Evolutionary conservation across 495 filamentous ascomycete genomes (phyloP), one percentile per base, ranked within the genome.

Genomic region (Diplogelasinospora grovesii): DNA sequence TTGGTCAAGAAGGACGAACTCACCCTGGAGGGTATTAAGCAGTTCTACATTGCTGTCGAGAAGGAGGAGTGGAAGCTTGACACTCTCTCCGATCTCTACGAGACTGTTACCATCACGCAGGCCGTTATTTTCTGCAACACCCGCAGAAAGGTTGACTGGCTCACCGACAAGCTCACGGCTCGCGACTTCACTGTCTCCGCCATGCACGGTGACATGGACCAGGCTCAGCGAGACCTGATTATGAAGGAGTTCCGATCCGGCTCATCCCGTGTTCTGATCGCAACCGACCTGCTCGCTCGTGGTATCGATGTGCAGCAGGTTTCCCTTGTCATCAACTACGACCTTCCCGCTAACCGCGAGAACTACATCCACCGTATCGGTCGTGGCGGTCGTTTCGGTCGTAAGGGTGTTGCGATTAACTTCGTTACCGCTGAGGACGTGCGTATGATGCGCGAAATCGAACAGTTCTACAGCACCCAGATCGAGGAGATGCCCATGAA

Each of bases 401-500:
- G 92, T 34, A 99, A 99, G 73, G 92, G 92, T 74, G 92, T 99
- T 51, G 92, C 92, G 8, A 99, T 99, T 75, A 99, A 99, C 71
- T 99, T 99, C 49, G 92, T 99, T 41, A 99, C 92, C 1, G 86
- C 77, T 57, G 92, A 99, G 47, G 92, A 99, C 61, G 92, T 99
- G 35, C 81, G 93, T 50, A 99, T 99, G 61, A 74, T 99, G 56
- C 80, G 92, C 51, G 92, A 99, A 56, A 99, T 99, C 53, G 92
- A 99, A 64, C 69, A 82, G 51, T 95, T 93, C 64, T 95, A 95
- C 64, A 94, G 87, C 24, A 98, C 92, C 33, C 92, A 98, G 66
- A 98, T 98, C 49, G 92, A 98, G 56, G 92, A 98, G 74, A 98
- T 98, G 92, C 92, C 92, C 19, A 96, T 98, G 92, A 97, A 97